Base-by-base conservation (phyloP, 2,329 filamentous ascomycete genomes). In the Epichloe gansuensis region DNA sequence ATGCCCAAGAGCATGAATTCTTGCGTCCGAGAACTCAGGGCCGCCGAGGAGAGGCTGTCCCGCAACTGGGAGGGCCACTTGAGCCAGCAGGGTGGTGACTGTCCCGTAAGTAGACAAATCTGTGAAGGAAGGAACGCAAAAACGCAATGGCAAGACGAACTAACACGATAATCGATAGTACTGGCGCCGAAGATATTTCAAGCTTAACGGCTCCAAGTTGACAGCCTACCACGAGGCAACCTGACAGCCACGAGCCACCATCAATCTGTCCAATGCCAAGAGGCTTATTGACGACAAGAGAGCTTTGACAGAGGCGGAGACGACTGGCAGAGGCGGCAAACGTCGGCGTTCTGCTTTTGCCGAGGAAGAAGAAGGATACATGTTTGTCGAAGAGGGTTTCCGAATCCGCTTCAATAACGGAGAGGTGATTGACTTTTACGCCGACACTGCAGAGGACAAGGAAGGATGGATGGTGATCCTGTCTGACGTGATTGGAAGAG, bases 1-100 rank as follows among this genome's bases (percentile, higher is more conserved):
- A 96, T 98, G 89, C 93, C 93, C 52, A 97, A 97, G 82, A 96
- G 91, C 74, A 95, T 98, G 91, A 95, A 93, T 69, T 87, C 88
- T 44, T 95, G 90, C 67, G 86, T 97, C 60, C 81, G 93, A 17
- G 93, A 97, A 72, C 83, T 98, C 71, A 88, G 86, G 69, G 88
- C 91, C 50, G 90, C 91, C 2, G 90, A 95, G 66, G 86, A 87
- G 66, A 78, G 87, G 56, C 80, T 86, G 56, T 77, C 85, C 48
- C 82, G 86, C 56, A 85, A 82, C 61, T 95, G 81, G 76, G 91
- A 98, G 68, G 91, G 93, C 34, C 83, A 86, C 63, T 74, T 98
- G 55, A 96, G 91, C 67, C 93, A 98, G 67, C 93, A 98, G 71
- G 93, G 93, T 65, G 93, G 93, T 61, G 93, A 98, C 67, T 98